Base-by-base conservation (phyloP, 805 yeast genomes). In the Ogataea methanolica region DNA sequence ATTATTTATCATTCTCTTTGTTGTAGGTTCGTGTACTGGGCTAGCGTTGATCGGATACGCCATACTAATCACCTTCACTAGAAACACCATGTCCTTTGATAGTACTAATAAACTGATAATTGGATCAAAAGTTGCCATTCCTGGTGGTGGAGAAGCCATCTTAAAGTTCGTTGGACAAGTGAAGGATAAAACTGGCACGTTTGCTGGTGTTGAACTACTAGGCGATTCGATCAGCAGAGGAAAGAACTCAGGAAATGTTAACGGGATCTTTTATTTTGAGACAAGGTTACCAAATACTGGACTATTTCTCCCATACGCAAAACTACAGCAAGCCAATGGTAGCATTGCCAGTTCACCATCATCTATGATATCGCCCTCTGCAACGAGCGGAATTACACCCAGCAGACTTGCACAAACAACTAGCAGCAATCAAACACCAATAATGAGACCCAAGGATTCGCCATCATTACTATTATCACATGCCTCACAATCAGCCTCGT, bases 201-300 rank as follows among this genome's bases (percentile, higher is more conserved):
- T 83, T 70, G 96, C 91, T 5, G 99, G 99, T 2, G 75, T 92
- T 6, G 97, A 92, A 62, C 69, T 92, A 39, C 58, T 81, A n/a
- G 91, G 87, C 1, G 82, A 81, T 1, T 75, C 79, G 37, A 68
- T 77, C 0, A 61, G 70, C 5, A 71, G 79, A 46, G 99, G 99
- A 21, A 87, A 88, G 64, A 94, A 92, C 60, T 78, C 80, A 46
- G 99, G 99, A n/a, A 76, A 78, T 38, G 89, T 82, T 40, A 78
- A 83, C 48, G 96, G 96, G 0, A 61, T 70, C 7, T 71, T 71
- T 45, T 90, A 90, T 62, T 91, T 91, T 60, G 70, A 71, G 5
- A 88, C 91, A 0, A 66, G 71, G 6, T 67, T 60, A 34, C 85
- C 90, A 0, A 76, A 76, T 47, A 73, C 89, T 17, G 97, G 97